These are phyloP conservation scores for Russula sp. DNA, from an alignment of 768 basidiomycete genomes.

Conservation along the genomic window DNA sequence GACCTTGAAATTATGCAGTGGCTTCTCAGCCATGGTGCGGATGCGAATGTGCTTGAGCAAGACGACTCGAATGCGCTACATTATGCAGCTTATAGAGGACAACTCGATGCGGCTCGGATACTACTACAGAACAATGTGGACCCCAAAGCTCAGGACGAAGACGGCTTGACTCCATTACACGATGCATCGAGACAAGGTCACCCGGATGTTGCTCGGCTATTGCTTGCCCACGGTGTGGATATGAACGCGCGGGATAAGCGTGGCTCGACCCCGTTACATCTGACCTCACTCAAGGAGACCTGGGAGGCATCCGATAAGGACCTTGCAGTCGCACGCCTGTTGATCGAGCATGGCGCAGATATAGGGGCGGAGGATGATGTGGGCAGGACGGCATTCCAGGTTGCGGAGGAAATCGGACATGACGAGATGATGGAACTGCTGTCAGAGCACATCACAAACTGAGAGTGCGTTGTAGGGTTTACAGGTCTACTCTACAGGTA, in stretches of 20 bases:
- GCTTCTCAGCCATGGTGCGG: too few species aligned
- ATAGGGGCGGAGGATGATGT: not conserved
- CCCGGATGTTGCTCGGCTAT: not conserved
- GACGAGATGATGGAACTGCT: not conserved
- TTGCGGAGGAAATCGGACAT: not conserved
- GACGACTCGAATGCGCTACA: too few species aligned
- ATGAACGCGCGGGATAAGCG: not conserved
- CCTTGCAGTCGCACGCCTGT: not conserved
- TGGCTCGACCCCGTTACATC: not conserved
- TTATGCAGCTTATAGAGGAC: constrained; percentile 30
- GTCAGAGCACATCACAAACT: not conserved
- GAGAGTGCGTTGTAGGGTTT: not conserved
- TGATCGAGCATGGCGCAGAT: not conserved
- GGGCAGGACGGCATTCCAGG: not conserved
- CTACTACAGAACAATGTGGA: not conserved
- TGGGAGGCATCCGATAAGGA: not conserved
- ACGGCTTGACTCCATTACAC: not conserved
- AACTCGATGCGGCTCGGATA: not conserved
- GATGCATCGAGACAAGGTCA: not conserved
- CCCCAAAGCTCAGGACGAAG: constrained; percentile 24
- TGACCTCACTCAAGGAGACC: not conserved
- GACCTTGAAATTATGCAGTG: too few species aligned
- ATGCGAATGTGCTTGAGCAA: too few species aligned
- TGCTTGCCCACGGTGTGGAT: not conserved
- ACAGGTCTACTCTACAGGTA: constrained; percentile 27